Evolutionary conservation across 768 basidiomycete genomes (phyloP), one percentile per base, ranked within the genome.

Genomic region (Zangia roseola): DNA sequence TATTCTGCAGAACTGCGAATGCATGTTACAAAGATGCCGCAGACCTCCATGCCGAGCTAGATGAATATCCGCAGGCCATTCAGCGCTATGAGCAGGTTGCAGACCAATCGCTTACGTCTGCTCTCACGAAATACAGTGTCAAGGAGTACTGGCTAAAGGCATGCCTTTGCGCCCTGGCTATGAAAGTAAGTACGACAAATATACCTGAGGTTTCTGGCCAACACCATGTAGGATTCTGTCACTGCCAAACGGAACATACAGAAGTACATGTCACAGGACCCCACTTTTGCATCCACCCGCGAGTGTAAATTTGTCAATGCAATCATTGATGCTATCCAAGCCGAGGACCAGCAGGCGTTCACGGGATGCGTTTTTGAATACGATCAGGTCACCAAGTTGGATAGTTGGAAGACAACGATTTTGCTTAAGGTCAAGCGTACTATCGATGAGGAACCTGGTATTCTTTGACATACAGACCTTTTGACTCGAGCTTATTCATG

Each of bases 91-190:
- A 94, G 61, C 83, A 86, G 62, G 94, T 98, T 38, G 95, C 93
- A 5, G 78, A 86, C 54, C 84, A 88, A 63, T 90, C 88, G 9
- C 76, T 97, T 36, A 71, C 71, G 0, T 91, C 89, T 17, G 74
- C 86, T 9, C 71, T 98, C 58, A 98, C 97, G n/a, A 94, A 93
- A 69, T 99, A 97, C 73, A 93, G 89, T 53, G 97, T 97, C 58
- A 97, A 98, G 72, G 97, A 98, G 58, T 95, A 95, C 62, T 98
- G 94, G 92, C 75, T 98, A 30, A 79, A 84, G 59, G 80, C 93
- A 4, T 82, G 82, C 28, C 73, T 99, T 19, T 98, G 97, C 65
- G 88, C 88, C 14, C 74, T 97, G 47, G 95, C 94, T 7, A 84
- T 87, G 78, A 78, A 76, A 52, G 95, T 95, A 70, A 58, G 88